Evolutionary conservation across 768 basidiomycete genomes (phyloP), one percentile per base, ranked within the genome.

Genomic region (Paxillus rubicundulus): DNA sequence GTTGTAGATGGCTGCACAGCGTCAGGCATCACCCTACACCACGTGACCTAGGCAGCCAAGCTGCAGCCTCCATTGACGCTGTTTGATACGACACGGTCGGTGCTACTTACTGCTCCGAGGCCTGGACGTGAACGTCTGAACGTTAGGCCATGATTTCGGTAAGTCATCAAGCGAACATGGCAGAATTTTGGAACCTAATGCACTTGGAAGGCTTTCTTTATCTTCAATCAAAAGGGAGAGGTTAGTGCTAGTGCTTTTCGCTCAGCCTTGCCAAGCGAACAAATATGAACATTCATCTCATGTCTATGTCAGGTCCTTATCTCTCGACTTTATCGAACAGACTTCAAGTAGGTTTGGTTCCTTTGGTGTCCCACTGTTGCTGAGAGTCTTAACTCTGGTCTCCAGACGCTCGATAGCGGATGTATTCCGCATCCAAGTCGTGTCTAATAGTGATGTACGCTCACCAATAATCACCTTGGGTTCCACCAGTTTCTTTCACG

Each of bases 151-250:
- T 79, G 77, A 79, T 79, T 55, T 79, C 77, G 47, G 77, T 79
- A 56, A 67, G 77, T 57, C 45, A 16, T 20, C 20, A 33, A 43
- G 10, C 20, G 40, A 36, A n/a, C 45, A 27, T 34, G 27, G 46
- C 37, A 52, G 12, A 32, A 27, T 12, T 38, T 33, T 13, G 33
- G 14, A 49, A 41, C 47, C 55, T 49, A 18, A 56, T 44, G 14
- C 33, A 12, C 20, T 55, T n/a, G 42, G 46, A 59, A 98, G 95
- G 95, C 91, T 44, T 98, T 98, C 83, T 98, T 98, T 72, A 92
- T 98, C 53, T 97, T 98, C 80, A 99, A 98, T 68, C 93, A 95
- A 72, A 98, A 98, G 72, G 97, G 97, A 71, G 97, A 98, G 82
- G 96, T 94, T 50, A 37, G 82, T 66, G 27, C n/a, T 5, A 2